Base-by-base conservation (phyloP, 2,329 filamentous ascomycete species). In the Bipolaris zeicola region DNA sequence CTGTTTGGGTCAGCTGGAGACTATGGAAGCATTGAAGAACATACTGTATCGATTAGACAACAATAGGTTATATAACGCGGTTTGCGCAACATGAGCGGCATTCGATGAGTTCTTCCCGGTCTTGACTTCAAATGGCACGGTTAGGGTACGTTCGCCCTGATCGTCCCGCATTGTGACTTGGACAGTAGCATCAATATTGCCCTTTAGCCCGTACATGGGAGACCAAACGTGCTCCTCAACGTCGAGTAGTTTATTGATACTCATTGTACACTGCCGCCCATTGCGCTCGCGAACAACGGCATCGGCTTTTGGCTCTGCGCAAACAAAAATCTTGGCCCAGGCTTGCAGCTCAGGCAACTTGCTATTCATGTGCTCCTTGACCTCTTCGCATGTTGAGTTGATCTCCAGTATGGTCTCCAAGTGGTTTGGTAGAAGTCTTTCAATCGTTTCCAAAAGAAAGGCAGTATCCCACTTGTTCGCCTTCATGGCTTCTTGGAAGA, bases 161-260 rank as follows among this genome's bases (percentile, higher is more conserved):
- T 87, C 85, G 54, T 96, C 89, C 52, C 85, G 81, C 81, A 97
- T 90, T 0, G 85, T 86, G 14, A 95, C 89, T 78, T 99, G 91
- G 1, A 99, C 90, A 0, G 95, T 98, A 26, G 95, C 95, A 77
- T 99, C 95, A 57, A 99, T 95, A 67, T 98, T 99, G 28, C 95
- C 95, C 75, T 99, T 99, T 14, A 99, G 81, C 0, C 95, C 95
- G 72, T 96, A 99, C 86, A 92, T 94, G 0, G 95, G 95, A 6
- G 94, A 98, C 95, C 95, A 99, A 26, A 99, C 88, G 71, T 98
- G 95, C 75, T 99, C 95, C 74, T 99, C 95, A 8, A 99, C 91
- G 71, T 98, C 95, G 13, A 99, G 87, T 26, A 99, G 81, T 72
- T 98, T 99, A 69, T 89, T 96, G 65, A 99, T 88, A 65, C 90